Evolutionary conservation across 331 rosid species (phyloP).

Genomic region (Acacia pycnantha): DNA sequence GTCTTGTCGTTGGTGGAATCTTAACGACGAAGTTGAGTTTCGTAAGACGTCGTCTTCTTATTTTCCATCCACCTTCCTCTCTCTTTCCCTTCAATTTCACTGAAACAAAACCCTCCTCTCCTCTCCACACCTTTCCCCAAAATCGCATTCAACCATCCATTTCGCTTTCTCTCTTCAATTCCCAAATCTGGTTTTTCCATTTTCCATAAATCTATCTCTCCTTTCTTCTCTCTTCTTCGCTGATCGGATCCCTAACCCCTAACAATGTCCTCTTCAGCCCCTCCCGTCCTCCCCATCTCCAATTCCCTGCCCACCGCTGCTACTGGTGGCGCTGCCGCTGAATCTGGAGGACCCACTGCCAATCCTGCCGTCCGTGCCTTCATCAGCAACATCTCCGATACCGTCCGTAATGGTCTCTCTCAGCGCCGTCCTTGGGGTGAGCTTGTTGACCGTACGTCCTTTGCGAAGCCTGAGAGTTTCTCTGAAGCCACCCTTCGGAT

Average conservation of each 20-base stretch:
- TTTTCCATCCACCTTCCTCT: background rate
- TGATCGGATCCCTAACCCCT: background rate
- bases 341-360: slow-evolving; percentile 40
- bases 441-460: slow-evolving; percentile 51
- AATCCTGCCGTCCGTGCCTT: slow-evolving; percentile 56
- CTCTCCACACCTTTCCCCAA: background rate
- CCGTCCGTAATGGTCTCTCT: slow-evolving; percentile 60
- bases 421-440: slow-evolving; percentile 80
- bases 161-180: background rate
- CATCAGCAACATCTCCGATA: slow-evolving; percentile 42
- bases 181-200: background rate
- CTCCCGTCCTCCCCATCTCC: slow-evolving; percentile 55
- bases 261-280: slow-evolving; percentile 40
- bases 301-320: slow-evolving; percentile 22
- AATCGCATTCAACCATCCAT: background rate
- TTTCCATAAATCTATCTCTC: background rate
- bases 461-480: slow-evolving; percentile 57
- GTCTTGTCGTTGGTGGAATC: background rate
- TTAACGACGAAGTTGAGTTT: background rate
- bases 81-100: background rate
- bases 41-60: background rate
- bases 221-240: background rate
- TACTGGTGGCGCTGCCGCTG: slow-evolving; percentile 6
- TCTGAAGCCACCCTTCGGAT: slow-evolving; percentile 67
- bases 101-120: background rate